Conservation (phyloP, 176 grass and related monocot species). For the Carex pumila region DNA sequence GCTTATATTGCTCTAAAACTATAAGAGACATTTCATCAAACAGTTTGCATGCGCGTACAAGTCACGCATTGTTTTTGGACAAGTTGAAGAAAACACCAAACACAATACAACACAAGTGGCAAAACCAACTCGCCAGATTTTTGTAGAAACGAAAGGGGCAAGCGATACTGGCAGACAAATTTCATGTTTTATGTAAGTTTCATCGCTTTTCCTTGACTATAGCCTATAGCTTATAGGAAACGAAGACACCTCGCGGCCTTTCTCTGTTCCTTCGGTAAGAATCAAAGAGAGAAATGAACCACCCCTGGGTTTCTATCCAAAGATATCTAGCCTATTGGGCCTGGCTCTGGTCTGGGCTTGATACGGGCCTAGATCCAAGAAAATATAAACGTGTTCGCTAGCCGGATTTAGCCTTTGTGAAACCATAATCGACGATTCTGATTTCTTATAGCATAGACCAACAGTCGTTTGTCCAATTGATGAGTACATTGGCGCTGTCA, state of each 20-base stretch:
- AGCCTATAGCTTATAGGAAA: no score
- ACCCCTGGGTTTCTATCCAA: background rate
- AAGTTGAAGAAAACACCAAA: background rate
- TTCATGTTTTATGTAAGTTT: background rate
- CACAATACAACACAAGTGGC: background rate
- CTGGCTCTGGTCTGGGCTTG: no score
- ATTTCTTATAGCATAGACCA: no score
- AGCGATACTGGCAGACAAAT: background rate
- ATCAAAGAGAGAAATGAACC: background rate
- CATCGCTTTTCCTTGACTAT: background rate
- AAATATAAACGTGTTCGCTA: no score
- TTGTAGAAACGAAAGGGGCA: background rate
- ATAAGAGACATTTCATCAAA: background rate
- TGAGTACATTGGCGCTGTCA: no score
- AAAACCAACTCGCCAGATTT: background rate
- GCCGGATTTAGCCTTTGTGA: no score
- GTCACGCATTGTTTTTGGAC: background rate
- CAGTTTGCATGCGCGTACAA: background rate
- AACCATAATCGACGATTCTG: no score
- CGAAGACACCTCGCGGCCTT: background rate
- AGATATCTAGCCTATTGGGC: no score
- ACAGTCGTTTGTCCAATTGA: no score
- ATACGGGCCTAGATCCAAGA: no score
- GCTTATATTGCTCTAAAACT: background rate
- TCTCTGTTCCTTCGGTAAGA: background rate